phyloP scores from a whole-genome alignment of 768 basidiomycete species.

The Hypholoma fasciculare region DNA sequence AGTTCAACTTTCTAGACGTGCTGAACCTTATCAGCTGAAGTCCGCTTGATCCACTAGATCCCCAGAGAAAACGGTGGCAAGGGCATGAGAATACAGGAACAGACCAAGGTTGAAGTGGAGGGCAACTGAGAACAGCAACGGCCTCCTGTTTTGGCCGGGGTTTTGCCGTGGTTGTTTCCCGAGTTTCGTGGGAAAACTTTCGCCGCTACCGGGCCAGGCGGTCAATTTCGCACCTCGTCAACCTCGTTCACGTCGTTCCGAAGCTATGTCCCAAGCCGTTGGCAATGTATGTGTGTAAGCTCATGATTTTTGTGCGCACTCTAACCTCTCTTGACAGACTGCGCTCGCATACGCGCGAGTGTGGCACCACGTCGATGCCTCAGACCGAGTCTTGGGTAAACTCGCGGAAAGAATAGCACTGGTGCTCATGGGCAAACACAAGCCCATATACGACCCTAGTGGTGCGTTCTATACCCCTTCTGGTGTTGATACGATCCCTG shows the following conservation, averaged over 20 bases:
- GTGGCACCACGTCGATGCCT: slow-evolving; percentile 95
- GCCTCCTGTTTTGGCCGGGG: not conserved
- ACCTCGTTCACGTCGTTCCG: slow-evolving; percentile 13
- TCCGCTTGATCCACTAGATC: no score
- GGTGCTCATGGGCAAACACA: slow-evolving; percentile 98
- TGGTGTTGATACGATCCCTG: not conserved
- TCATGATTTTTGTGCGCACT: not conserved
- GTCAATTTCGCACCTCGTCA: slow-evolving; percentile 5
- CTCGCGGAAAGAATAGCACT: slow-evolving; percentile 92
- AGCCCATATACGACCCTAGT: slow-evolving; percentile 93
- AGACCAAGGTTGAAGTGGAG: no score
- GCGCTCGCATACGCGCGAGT: slow-evolving; percentile 91
- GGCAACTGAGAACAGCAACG: not conserved
- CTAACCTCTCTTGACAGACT: slow-evolving; percentile 55
- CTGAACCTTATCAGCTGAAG: no score
- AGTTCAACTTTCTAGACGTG: no score
- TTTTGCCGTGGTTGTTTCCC: not conserved
- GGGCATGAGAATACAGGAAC: no score
- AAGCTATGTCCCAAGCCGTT: slow-evolving; percentile 74
- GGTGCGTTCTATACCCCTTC: slow-evolving; percentile 45
- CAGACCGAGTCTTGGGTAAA: slow-evolving; percentile 90
- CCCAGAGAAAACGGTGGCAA: no score
- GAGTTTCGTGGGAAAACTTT: slow-evolving; percentile 17
- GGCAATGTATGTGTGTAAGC: slow-evolving; percentile 63
- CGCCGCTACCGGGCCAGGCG: not conserved